A percentile compares a stretch with the other conserved stretches of the same genome.
These are phyloP conservation scores for Phytophthora pluvialis DNA, from an alignment of 352 stramenopile genomes.

Conservation along the genomic window DNA sequence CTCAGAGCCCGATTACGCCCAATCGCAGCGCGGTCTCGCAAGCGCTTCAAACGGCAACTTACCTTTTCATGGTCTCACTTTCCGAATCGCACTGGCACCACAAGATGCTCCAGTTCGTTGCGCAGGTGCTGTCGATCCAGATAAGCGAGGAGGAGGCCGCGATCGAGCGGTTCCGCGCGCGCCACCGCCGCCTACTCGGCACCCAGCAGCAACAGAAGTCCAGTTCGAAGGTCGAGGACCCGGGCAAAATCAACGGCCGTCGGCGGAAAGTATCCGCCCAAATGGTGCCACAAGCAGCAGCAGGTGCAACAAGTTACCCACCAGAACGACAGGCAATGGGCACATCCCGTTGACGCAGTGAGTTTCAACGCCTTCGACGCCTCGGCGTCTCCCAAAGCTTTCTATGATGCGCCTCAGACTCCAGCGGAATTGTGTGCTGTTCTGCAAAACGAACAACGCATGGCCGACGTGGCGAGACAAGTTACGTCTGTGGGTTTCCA, in stretches of 20 bases:
- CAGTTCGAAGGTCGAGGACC: conserved; percentile 2
- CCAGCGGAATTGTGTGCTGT: not conserved
- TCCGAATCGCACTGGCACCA: not conserved
- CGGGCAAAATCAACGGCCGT: conserved; percentile 39
- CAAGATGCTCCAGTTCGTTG: conserved; percentile 30
- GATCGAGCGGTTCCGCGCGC: conserved; percentile 50
- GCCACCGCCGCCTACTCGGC: conserved; percentile 38
- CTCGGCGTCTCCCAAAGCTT: conserved; percentile 37
- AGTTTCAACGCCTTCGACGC: conserved; percentile 54
- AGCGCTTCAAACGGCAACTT: conserved; percentile 19
- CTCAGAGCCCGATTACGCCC: not conserved
- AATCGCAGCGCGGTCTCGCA: not conserved
- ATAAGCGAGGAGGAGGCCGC: conserved; percentile 22
- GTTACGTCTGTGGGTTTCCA: conserved; percentile 34
- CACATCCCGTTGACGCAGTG: conserved; percentile 4
- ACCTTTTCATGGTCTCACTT: not conserved
- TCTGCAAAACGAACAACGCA: conserved; percentile 12
- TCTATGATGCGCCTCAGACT: conserved; percentile 16
- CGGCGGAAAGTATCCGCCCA: conserved; percentile 44
- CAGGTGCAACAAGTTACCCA: conserved; percentile 14
- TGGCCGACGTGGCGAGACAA: conserved; percentile 22
- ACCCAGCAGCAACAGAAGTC: conserved; percentile 8
- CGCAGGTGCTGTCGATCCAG: not conserved
- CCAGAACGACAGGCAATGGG: conserved; percentile 22
- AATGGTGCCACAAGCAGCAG: conserved; percentile 33